Evolutionary conservation across 164 flowering plant species (phyloP).

Genomic region (Annona cherimola): DNA sequence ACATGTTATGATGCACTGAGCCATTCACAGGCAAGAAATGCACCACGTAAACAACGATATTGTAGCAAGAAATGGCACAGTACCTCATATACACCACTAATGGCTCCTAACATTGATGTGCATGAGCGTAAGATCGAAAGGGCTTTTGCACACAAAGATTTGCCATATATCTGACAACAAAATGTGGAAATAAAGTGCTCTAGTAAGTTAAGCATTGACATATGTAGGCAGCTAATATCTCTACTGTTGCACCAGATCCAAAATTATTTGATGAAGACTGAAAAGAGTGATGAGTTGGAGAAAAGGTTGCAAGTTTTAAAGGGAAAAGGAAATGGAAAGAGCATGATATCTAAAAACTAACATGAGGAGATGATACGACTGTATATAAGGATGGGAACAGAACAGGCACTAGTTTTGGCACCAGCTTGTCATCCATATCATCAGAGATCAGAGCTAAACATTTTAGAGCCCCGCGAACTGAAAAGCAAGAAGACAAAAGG

Average conservation of each 20-base stretch:
- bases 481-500: background rate
- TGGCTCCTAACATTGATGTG: conserved; percentile 63
- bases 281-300: too few relatives aligned
- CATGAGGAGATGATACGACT: conserved; percentile 83
- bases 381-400: conserved; percentile 72
- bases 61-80: background rate
- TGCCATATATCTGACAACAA: conserved; percentile 61
- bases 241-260: background rate
- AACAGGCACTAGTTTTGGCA: conserved; percentile 69
- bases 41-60: background rate
- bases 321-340: background rate
- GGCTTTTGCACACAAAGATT: conserved; percentile 61
- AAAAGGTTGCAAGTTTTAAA: background rate
- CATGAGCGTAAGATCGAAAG: conserved; percentile 73
- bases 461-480: conserved; percentile 86
- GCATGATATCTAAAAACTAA: conserved; percentile 16
- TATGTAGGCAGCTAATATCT: background rate
- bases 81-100: conserved; percentile 89
- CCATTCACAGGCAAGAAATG: conserved; percentile 4
- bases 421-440: conserved; percentile 78
- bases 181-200: background rate
- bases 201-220: background rate
- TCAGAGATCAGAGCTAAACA: conserved; percentile 77
- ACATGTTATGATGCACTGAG: background rate
- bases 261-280: background rate